Percentiles rank a stretch among this genome's conserved stretches.
phyloP scores from a whole-genome alignment of 78 protist species.

The Polysphondylium violaceum region DNA sequence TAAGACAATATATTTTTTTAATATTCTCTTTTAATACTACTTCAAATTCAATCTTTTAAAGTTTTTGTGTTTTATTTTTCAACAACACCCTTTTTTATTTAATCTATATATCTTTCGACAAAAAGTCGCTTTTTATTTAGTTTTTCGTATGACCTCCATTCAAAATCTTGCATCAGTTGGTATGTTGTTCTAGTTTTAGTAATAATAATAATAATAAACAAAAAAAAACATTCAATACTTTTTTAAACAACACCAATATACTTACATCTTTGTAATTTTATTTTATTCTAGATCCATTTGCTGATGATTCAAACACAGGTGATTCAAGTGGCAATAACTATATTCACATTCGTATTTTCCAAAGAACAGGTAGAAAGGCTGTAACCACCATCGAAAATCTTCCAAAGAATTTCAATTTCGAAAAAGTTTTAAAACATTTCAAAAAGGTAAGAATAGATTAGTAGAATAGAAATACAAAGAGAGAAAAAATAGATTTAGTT shows the following conservation, averaged over 20 bases:
- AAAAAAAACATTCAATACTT: not conserved
- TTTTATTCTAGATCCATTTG: constrained; percentile 65
- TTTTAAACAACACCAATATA: not conserved
- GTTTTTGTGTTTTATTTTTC: not conserved
- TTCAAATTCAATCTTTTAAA: too few relatives aligned
- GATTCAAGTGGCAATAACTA: constrained; percentile 40
- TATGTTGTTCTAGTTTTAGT: not conserved
- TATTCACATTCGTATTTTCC: constrained; percentile 89
- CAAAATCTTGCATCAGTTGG: constrained; percentile 54
- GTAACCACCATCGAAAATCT: constrained; percentile 83
- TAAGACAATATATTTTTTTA: too few relatives aligned
- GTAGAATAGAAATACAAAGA: not conserved
- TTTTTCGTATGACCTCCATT: constrained; percentile 70
- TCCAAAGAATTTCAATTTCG: constrained; percentile 59
- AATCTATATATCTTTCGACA: too few relatives aligned
- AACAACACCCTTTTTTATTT: too few relatives aligned
- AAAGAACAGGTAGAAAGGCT: constrained; percentile 89
- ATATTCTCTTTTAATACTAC: too few relatives aligned
- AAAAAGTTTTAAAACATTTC: constrained; percentile 63
- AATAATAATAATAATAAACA: not conserved
- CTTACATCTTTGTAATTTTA: not conserved
- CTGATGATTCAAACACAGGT: constrained; percentile 46
- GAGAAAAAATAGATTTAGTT: too few relatives aligned
- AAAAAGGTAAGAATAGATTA: constrained; percentile 35
- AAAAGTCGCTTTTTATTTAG: too few relatives aligned